phyloP scores from a whole-genome alignment of 352 stramenopile species.

The Phytophthora aleatoria region DNA sequence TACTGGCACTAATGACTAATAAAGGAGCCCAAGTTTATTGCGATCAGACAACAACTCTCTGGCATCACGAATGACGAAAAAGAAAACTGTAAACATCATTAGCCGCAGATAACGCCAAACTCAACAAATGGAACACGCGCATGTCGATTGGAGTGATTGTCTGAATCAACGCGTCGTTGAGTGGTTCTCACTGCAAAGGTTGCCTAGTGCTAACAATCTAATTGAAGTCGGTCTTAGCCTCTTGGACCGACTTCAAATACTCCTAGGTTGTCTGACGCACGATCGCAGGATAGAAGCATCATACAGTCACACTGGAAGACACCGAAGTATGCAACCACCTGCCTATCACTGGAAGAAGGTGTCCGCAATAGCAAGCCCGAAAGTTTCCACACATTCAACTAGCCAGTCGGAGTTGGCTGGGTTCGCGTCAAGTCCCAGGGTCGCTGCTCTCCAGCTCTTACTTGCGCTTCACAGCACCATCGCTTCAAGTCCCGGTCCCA shows the following conservation, averaged over 20 bases:
- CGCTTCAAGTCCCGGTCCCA: conserved; percentile 32
- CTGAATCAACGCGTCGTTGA: conserved; percentile 4
- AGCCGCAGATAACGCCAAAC: conserved; percentile 2
- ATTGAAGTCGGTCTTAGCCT: conserved; percentile 14
- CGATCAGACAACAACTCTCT: conserved; percentile 6
- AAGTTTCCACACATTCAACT: conserved; percentile 28
- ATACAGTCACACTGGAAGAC: conserved; percentile 5
- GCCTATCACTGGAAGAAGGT: conserved; percentile 11
- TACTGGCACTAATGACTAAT: conserved; percentile 1
- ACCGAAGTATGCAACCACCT: conserved; percentile 1
- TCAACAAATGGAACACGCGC: conserved; percentile 2
- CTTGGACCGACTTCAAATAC: no score
- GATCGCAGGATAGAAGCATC: conserved; percentile 10
- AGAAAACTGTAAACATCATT: background rate
- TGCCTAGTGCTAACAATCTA: conserved; percentile 6
- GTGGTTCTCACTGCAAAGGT: conserved; percentile 1
- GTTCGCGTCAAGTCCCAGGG: conserved; percentile 30
- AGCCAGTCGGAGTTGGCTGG: conserved; percentile 21
- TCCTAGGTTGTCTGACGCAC: background rate
- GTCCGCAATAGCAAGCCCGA: conserved; percentile 15
- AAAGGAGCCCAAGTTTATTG: background rate
- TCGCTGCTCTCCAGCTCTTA: conserved; percentile 16
- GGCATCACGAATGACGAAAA: conserved; percentile 5
- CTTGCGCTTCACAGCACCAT: conserved; percentile 9
- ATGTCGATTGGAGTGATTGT: background rate